Evolutionary conservation across 192 early-diverging fungal species (phyloP).

Genomic region (Podila epicladia): DNA sequence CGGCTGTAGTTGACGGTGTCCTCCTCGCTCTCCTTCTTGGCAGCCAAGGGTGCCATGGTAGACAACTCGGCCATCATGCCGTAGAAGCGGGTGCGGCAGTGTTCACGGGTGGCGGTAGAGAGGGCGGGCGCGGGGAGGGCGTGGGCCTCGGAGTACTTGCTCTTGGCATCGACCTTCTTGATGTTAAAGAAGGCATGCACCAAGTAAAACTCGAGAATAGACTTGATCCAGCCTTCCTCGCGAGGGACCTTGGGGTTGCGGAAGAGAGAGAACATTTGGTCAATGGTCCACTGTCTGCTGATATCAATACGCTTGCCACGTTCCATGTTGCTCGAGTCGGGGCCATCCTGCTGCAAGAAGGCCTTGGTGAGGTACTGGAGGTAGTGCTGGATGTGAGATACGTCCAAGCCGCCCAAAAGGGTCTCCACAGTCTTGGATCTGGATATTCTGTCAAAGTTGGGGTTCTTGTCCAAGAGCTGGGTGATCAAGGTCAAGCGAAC

Average conservation of each 20-base stretch:
- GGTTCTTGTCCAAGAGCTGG: constrained; percentile 82
- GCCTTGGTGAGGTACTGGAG: constrained; percentile 75
- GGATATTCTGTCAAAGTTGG: constrained; percentile 73
- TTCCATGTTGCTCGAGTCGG: constrained; percentile 46
- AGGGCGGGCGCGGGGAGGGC: constrained; percentile 63
- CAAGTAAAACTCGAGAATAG: constrained; percentile 73
- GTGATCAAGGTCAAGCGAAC: constrained; percentile 82
- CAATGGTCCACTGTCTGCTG: constrained; percentile 81
- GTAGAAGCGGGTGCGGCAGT: constrained; percentile 71
- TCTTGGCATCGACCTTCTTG: constrained; percentile 55
- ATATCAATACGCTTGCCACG: constrained; percentile 55
- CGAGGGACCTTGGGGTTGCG: constrained; percentile 79
- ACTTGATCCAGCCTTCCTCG: constrained; percentile 75
- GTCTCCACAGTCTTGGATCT: constrained; percentile 83
- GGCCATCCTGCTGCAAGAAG: constrained; percentile 66
- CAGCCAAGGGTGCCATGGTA: constrained; percentile 56
- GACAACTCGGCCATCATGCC: constrained; percentile 76
- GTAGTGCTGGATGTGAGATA: constrained; percentile 74
- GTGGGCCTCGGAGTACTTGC: constrained; percentile 53
- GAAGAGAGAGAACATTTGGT: constrained; percentile 84
- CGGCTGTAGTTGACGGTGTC: constrained; percentile 47
- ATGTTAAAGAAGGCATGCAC: constrained; percentile 80
- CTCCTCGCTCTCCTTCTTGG: constrained; percentile 48
- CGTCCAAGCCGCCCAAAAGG: constrained; percentile 77
- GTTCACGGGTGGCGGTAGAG: constrained; percentile 62